A percentile compares a stretch with the other conserved stretches of the same genome.
These are phyloP conservation scores for Plasmodium vivax DNA, from an alignment of 169 alveolate genomes.

Conservation along the genomic window DNA sequence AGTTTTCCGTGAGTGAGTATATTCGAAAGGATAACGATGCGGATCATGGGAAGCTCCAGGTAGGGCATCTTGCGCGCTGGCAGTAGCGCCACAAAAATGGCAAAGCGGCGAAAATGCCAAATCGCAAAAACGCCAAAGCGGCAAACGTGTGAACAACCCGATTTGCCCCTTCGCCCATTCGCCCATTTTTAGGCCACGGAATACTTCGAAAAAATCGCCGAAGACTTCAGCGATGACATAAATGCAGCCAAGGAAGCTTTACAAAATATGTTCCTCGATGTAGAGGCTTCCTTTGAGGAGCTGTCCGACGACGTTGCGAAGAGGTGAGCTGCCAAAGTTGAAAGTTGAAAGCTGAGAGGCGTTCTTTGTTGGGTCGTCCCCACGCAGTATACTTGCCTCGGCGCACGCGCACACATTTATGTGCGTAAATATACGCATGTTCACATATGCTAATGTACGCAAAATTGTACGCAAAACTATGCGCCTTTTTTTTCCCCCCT, in stretches of 20 bases:
- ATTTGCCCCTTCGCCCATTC: neutral
- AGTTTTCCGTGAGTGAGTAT: constrained; percentile 1
- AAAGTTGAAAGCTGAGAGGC: neutral
- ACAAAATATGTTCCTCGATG: constrained; percentile 35
- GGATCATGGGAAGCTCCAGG: constrained; percentile 22
- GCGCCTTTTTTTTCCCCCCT: neutral
- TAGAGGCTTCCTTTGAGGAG: constrained; percentile 47
- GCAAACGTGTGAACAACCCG: neutral
- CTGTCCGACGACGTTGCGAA: constrained; percentile 42
- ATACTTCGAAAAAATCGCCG: constrained; percentile 19
- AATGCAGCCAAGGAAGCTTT: constrained; percentile 4
- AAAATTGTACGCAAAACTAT: neutral
- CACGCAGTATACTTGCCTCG: neutral
- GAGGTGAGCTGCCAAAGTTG: constrained; percentile 1
- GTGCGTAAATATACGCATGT: neutral
- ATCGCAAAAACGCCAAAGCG: neutral
- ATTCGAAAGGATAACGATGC: neutral
- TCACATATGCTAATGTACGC: neutral
- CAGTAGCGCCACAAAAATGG: neutral
- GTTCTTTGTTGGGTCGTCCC: neutral
- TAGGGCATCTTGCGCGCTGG: neutral
- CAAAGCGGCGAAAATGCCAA: neutral
- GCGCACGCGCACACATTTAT: neutral
- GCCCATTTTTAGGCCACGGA: constrained; percentile 16
- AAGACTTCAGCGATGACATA: constrained; percentile 55